Evolutionary conservation across 345 rosid species (phyloP).

Genomic region (Dipteronia dyeriana): DNA sequence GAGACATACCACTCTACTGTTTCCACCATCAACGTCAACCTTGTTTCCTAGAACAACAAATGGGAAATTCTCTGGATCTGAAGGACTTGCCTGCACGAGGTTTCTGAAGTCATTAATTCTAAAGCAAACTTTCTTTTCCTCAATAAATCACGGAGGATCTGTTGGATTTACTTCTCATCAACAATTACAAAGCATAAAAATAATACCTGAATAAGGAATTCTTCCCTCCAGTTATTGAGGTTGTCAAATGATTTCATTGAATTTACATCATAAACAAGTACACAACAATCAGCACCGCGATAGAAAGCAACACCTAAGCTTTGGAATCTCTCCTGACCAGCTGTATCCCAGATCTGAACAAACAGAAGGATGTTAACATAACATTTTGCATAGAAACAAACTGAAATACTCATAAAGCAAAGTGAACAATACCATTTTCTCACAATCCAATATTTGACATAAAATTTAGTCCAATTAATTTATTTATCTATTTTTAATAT

Average conservation of each 20-base stretch:
- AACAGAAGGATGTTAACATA: not conserved
- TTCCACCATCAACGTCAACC: conserved; percentile 89
- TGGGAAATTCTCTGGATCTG: conserved; percentile 95
- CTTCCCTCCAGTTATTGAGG: conserved; percentile 86
- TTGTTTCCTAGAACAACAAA: conserved; percentile 92
- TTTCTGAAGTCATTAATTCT: conserved; percentile 19
- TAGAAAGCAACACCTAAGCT: conserved; percentile 95
- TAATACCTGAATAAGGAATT: conserved; percentile 78
- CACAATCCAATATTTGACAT: not conserved
- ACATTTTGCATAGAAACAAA: not conserved
- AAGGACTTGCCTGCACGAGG: conserved; percentile 79
- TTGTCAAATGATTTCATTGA: conserved; percentile 75
- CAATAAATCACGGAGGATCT: not conserved
- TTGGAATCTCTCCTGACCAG: conserved; percentile 93
- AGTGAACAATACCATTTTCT: not conserved
- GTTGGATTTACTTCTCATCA: not conserved
- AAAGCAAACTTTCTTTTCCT: not conserved
- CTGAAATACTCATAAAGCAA: not conserved
- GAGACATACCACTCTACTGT: conserved; percentile 78
- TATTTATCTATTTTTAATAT: not conserved
- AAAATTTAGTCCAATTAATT: not conserved
- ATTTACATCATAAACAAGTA: conserved; percentile 92
- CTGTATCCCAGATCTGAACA: conserved; percentile 93
- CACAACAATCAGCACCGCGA: conserved; percentile 83
- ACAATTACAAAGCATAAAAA: conserved; percentile 6